Base-by-base conservation (phyloP, 768 basidiomycete species). In the Termitomyces bulborhizus region DNA sequence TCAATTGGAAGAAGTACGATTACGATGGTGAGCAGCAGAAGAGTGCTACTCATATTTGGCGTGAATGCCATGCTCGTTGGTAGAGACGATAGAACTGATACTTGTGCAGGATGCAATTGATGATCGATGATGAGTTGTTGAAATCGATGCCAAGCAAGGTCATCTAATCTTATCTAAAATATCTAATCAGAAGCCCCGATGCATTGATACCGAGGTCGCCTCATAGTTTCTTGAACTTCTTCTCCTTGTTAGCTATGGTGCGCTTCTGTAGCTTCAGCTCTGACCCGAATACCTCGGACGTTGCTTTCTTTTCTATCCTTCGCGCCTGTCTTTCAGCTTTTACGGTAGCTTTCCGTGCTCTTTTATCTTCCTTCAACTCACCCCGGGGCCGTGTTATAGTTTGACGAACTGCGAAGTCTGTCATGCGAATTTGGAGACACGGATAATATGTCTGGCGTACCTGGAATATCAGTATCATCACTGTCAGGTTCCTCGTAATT, bases 281-380 rank as follows among this genome's bases (percentile, higher is more conserved):
- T 4, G 73, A 71, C 13, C 72, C 74, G 63, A 86, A 93, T 57
- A 79, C 71, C 51, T 87, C 83, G 59, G 82, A 84, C 27, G 69
- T 83, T 4, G 70, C 69, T 63, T 86, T 90, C 69, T 91, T 93
- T 57, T 86, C 82, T 13, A 67, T 70, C 50, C 89, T 76, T 37
- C 90, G 81, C 24, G 67, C 65, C 64, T 86, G 86, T 46, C 84
- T 79, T 51, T 84, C 84, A 2, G 71, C 74, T 65, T 88, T 93
- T 5, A 86, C 77, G 3, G 81, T 83, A 26, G 79, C 74, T 66
- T 93, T 93, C 29, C 90, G 78, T 0, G 78, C 76, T 62, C 78
- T 88, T 67, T 85, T 93, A 48, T 82, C 86, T 57, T 88, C 88
- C 57, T 78, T 78, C 0, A 84, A 79, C 69, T 99, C 97, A 57